phyloP scores from a whole-genome alignment of 208 protist species.

The Acanthamoeba triangularis region DNA sequence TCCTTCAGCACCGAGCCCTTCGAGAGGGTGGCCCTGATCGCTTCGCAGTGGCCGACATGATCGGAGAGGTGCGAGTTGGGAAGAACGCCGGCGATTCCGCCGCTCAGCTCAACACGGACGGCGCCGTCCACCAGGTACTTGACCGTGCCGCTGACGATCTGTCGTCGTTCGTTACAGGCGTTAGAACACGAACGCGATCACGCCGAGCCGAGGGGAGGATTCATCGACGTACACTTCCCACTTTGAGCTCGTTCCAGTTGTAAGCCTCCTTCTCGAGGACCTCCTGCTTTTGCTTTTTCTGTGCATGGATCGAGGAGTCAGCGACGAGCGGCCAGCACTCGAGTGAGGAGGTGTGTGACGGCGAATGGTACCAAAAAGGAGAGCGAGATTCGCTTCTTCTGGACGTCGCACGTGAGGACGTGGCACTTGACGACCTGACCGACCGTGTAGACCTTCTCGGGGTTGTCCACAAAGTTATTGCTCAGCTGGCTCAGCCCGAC shows the following conservation, averaged over 20 bases:
- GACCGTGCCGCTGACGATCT: constrained; percentile 62
- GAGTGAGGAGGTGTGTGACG: not conserved
- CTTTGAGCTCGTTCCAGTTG: constrained; percentile 10
- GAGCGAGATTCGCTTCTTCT: constrained; percentile 59
- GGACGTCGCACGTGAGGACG: constrained; percentile 58
- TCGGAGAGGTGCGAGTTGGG: constrained; percentile 61
- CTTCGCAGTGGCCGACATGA: constrained; percentile 36
- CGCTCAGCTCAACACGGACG: constrained; percentile 16
- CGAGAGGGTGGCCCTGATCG: constrained; percentile 2
- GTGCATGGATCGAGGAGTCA: not conserved
- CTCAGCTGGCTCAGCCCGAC: constrained; percentile 54
- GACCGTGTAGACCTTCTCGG: constrained; percentile 15
- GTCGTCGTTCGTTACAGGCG: not conserved
- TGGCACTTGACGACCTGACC: constrained; percentile 70
- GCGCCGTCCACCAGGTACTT: constrained; percentile 60
- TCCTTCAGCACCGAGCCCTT: constrained; percentile 38
- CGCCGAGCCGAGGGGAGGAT: not conserved
- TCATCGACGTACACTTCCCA: constrained; percentile 35
- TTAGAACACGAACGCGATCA: not conserved
- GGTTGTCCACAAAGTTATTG: constrained; percentile 28
- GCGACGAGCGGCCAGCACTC: not conserved
- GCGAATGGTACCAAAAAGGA: constrained; percentile 52
- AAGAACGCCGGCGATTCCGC: constrained; percentile 41
- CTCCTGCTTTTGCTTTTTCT: constrained; percentile 70
- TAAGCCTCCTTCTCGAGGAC: constrained; percentile 3